A percentile compares a stretch with the other conserved stretches of the same genome.
phyloP scores from a whole-genome alignment of 2,329 filamentous ascomycete genomes.

The Gaeumannomyces tritici region DNA sequence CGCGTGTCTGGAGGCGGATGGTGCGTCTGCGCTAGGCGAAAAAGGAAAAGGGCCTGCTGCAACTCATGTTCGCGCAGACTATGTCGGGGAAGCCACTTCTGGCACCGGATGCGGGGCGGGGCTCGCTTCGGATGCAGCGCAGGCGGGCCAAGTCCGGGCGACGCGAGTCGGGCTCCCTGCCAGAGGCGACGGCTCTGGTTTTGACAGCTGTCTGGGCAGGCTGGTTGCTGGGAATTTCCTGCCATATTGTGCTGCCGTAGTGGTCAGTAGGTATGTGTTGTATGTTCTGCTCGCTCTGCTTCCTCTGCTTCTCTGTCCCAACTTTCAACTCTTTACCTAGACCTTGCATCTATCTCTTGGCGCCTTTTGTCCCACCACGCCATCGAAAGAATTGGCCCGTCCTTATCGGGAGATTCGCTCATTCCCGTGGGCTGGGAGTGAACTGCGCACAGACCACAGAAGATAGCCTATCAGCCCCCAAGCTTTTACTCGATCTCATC shows the following conservation, averaged over 20 bases:
- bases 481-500: slow-evolving; percentile 35
- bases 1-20: no score
- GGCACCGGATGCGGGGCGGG: no score
- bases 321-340: no score
- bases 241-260: no score
- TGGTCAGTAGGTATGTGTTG: neutral
- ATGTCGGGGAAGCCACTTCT: neutral
- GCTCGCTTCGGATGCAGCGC: no score
- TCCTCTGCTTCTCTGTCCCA: no score
- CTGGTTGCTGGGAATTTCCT: neutral
- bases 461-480: neutral
- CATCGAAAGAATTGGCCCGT: neutral
- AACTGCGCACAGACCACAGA: neutral
- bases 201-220: neutral
- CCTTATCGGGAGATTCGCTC: neutral
- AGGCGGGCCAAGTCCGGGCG: no score
- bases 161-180: neutral
- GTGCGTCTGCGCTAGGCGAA: neutral
- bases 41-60: neutral
- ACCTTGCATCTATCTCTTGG: neutral
- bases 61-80: neutral
- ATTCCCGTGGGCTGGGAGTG: neutral
- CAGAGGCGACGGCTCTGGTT: neutral
- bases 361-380: neutral
- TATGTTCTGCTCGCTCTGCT: no score